Evolutionary conservation across 352 stramenopile genomes (phyloP).

Genomic region (Phytophthora gonapodyides): DNA sequence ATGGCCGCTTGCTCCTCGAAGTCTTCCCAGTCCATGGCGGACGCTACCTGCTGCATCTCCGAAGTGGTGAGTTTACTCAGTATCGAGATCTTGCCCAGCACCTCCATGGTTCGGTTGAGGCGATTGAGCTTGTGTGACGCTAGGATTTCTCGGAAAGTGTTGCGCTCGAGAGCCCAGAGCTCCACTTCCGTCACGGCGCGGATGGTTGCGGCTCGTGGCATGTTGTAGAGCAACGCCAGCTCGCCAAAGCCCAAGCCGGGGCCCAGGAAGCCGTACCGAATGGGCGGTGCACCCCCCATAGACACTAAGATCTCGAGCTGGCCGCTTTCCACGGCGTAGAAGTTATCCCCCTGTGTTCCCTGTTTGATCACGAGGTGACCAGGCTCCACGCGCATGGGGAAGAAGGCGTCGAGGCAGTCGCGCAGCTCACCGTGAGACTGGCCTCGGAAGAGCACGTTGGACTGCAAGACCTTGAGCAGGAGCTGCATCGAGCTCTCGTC

Average conservation of each 20-base stretch:
- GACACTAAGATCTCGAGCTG: slow-evolving; percentile 77
- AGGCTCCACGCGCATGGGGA: slow-evolving; percentile 49
- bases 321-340: slow-evolving; percentile 68
- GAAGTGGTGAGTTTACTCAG: slow-evolving; percentile 68
- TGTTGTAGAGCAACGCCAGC: slow-evolving; percentile 96
- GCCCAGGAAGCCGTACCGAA: slow-evolving; percentile 71
- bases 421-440: slow-evolving; percentile 55
- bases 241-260: slow-evolving; percentile 93
- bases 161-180: slow-evolving; percentile 75
- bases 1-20: slow-evolving; percentile 58
- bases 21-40: slow-evolving; percentile 86
- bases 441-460: slow-evolving; percentile 77
- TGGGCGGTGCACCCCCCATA: slow-evolving; percentile 50
- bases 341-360: slow-evolving; percentile 77
- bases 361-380: slow-evolving; percentile 67
- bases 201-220: slow-evolving; percentile 94
- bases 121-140: slow-evolving; percentile 74
- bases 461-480: slow-evolving; percentile 66
- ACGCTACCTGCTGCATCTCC: slow-evolving; percentile 71
- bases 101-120: slow-evolving; percentile 59
- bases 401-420: slow-evolving; percentile 80
- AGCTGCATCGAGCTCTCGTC: slow-evolving; percentile 56
- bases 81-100: slow-evolving; percentile 61
- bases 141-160: slow-evolving; percentile 75
- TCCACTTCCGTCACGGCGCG: slow-evolving; percentile 59